Conservation (phyloP, 140 eudicot genomes). For the Erigeron philadelphicus region DNA sequence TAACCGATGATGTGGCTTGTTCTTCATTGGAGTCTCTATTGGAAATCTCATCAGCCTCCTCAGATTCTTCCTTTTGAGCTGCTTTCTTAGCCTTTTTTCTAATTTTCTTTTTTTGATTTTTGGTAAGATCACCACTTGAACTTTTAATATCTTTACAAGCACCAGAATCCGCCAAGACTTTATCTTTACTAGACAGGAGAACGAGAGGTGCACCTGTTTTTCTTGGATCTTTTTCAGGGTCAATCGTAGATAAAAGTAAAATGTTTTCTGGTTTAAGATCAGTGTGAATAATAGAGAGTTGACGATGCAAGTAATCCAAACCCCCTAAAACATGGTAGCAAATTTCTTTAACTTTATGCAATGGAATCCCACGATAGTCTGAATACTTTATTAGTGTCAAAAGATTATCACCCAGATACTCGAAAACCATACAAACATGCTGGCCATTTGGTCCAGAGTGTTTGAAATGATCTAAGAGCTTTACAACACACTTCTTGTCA, state of each 20-base stretch:
- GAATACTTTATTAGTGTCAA: conserved; percentile 72
- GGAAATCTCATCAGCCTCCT: conserved; percentile 41
- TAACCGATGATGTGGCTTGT: conserved; percentile 21
- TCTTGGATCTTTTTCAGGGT: conserved; percentile 62
- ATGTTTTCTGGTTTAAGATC: conserved; percentile 91
- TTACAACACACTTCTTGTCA: conserved; percentile 71
- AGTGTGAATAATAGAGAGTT: conserved; percentile 73
- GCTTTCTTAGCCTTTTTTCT: conserved; percentile 69
- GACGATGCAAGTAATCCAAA: conserved; percentile 82
- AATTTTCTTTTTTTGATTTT: conserved; percentile 76
- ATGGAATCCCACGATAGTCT: conserved; percentile 69
- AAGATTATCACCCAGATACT: conserved; percentile 85
- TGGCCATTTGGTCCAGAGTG: conserved; percentile 92
- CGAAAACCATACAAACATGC: conserved; percentile 92
- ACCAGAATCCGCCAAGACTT: conserved; percentile 42
- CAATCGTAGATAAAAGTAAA: conserved; percentile 71
- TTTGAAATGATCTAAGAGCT: conserved; percentile 87
- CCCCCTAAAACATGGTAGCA: conserved; percentile 70
- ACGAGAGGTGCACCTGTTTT: conserved; percentile 60
- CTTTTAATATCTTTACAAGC: conserved; percentile 36
- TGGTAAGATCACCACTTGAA: conserved; percentile 53
- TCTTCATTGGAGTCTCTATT: conserved; percentile 34
- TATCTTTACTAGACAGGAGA: conserved; percentile 47
- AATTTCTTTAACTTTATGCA: conserved; percentile 65
- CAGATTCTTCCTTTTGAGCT: conserved; percentile 54